A percentile compares a stretch with the other conserved stretches of the same genome.
These are phyloP conservation scores for Dictyophora rubrovolvata DNA, from an alignment of 768 basidiomycete species.

Conservation along the genomic window DNA sequence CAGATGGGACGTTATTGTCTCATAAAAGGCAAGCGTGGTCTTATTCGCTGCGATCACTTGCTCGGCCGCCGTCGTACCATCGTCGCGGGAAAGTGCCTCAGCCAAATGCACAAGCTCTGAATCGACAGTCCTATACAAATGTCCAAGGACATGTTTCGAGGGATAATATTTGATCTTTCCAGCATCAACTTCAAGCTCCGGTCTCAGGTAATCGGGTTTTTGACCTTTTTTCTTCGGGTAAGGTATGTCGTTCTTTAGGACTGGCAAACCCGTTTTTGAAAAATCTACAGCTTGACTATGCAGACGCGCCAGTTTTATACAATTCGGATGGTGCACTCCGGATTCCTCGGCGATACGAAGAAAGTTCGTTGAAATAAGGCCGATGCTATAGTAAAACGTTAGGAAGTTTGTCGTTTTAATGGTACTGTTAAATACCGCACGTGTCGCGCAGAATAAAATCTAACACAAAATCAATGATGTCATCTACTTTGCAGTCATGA, in stretches of 20 bases:
- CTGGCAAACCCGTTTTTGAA: conserved; percentile 46
- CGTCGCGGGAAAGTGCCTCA: conserved; percentile 16
- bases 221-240: conserved; percentile 19
- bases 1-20: background rate
- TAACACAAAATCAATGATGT: conserved; percentile 60
- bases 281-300: conserved; percentile 63
- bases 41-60: conserved; percentile 27
- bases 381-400: conserved; percentile 43
- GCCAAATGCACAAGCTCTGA: conserved; percentile 29
- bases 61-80: conserved; percentile 14
- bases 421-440: conserved; percentile 15
- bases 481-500: conserved; percentile 44
- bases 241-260: conserved; percentile 34
- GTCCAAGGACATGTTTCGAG: conserved; percentile 48
- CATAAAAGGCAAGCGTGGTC: conserved; percentile 17
- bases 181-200: conserved; percentile 35
- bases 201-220: conserved; percentile 59
- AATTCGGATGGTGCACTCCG: conserved; percentile 42
- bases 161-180: conserved; percentile 29
- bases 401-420: background rate
- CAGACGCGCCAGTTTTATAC: conserved; percentile 41
- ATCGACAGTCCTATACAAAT: conserved; percentile 50
- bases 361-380: conserved; percentile 54
- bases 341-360: conserved; percentile 55
- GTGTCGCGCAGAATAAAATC: conserved; percentile 62